phyloP scores from a whole-genome alignment of 306 rosid genomes.

The Quercus dentata region DNA sequence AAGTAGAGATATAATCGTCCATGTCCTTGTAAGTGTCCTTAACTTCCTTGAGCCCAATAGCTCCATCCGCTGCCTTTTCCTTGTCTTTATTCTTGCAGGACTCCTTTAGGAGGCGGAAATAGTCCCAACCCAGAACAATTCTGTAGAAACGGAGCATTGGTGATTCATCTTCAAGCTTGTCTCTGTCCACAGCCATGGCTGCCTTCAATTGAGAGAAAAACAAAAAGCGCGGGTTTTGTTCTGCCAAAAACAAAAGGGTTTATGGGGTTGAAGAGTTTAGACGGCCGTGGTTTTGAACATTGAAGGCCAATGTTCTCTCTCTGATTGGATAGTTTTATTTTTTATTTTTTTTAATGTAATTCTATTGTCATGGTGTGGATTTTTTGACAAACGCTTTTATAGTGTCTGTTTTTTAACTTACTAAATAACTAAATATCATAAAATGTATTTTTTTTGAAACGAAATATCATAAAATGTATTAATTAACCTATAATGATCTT shows the following conservation, averaged over 20 bases:
- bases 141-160: conserved; percentile 62
- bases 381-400: too few relatives aligned
- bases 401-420: too few relatives aligned
- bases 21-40: conserved; percentile 57
- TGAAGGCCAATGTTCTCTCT: too few relatives aligned
- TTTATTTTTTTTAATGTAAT: too few relatives aligned
- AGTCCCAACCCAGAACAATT: conserved; percentile 78
- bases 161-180: conserved; percentile 57
- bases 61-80: conserved; percentile 13
- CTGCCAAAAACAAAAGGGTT: neutral
- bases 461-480: too few relatives aligned
- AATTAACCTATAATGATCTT: too few relatives aligned
- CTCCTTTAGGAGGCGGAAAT: conserved; percentile 45
- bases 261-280: neutral
- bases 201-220: neutral
- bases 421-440: too few relatives aligned
- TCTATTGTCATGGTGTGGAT: too few relatives aligned
- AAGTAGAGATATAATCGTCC: conserved; percentile 77
- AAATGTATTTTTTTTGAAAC: too few relatives aligned
- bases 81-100: conserved; percentile 26
- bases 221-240: neutral
- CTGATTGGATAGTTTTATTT: too few relatives aligned
- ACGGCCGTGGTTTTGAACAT: too few relatives aligned
- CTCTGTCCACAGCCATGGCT: conserved; percentile 68
- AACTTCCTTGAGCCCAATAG: conserved; percentile 40